Evolutionary conservation across 2,329 filamentous ascomycete species (phyloP), one percentile per base, ranked within the genome.

Genomic region (Dissoconium aciculare): DNA sequence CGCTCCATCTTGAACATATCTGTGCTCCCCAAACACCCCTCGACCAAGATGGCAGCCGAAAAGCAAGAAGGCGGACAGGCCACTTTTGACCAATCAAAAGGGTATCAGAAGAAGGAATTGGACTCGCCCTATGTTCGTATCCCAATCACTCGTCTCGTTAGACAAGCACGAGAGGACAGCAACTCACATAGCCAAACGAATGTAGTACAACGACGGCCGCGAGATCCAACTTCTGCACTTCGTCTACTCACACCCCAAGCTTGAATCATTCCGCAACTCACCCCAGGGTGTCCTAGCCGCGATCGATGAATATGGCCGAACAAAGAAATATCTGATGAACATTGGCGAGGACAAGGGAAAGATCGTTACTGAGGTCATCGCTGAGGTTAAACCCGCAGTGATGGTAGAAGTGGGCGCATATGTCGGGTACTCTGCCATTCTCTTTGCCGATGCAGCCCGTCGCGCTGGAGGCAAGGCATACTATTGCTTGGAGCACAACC

Each of bases 371-470:
- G 64, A 78, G 16, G 53, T 85, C 23, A 84, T 89, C 36, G 60
- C 60, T 12, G 60, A 78, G 39, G 58, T 66, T 28, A 78, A 76
- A 50, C 79, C 78, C 1, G 53, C 69, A 32, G 63, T 63, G 3
- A 80, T 84, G 71, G 69, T 69, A 27, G 81, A 91, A 50, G 64
- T 89, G 0, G 81, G 82, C 27, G 77, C 78, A 28, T 89, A 87
- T 53, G 66, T 84, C 12, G 81, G 81, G 25, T 89, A 89, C 59
- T 87, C 80, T 0, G 74, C 75, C 36, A 72, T 89, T 36, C 62
- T 83, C 1, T 87, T 85, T 47, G 78, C 70, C 26, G 64, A 71
- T 19, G 74, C 75, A 1, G 58, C 81, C 11, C 67, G 68, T 35
- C 62, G 66, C 29, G 66, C 66, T 3, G 77, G 75, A 8, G 78